phyloP scores from a whole-genome alignment of 257 asterid species.

The Primulina eburnea region DNA sequence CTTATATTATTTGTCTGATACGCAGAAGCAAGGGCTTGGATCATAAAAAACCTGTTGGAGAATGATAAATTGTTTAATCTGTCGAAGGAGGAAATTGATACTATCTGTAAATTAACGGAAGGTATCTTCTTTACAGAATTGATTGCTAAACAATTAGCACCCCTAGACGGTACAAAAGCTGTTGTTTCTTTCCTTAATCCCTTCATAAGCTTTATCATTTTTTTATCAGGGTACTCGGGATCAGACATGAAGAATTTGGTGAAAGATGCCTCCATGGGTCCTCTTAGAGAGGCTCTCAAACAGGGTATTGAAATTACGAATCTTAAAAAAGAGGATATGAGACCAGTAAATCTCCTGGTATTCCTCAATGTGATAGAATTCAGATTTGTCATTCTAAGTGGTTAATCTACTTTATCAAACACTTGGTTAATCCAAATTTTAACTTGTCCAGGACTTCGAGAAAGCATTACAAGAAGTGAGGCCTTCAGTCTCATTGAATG shows the following conservation, averaged over 20 bases:
- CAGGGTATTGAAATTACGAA: constrained; percentile 79
- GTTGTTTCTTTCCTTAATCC: constrained; percentile 5
- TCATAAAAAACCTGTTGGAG: constrained; percentile 69
- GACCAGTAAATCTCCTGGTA: constrained; percentile 81
- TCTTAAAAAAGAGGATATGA: constrained; percentile 89
- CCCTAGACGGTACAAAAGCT: constrained; percentile 21
- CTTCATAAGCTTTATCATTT: constrained; percentile 11
- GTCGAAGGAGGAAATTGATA: constrained; percentile 61
- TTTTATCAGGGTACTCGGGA: constrained; percentile 84
- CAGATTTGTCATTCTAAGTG: background rate
- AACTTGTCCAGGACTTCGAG: constrained; percentile 69
- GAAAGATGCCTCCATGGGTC: constrained; percentile 99
- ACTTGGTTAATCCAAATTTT: background rate
- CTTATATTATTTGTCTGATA: constrained; percentile 23
- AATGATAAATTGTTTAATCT: constrained; percentile 88
- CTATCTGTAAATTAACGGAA: constrained; percentile 76
- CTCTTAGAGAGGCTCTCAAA: constrained; percentile 81
- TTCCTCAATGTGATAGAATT: constrained; percentile 10
- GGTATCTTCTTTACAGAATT: constrained; percentile 40
- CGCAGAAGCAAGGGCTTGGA: constrained; percentile 97
- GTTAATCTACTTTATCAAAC: background rate
- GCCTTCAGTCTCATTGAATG: constrained; percentile 85
- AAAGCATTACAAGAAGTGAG: constrained; percentile 86
- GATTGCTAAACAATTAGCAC: constrained; percentile 20
- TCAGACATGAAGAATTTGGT: constrained; percentile 98